Conservation (phyloP, 2,329 filamentous ascomycete species). For the Blastomyces emzantsi region DNA sequence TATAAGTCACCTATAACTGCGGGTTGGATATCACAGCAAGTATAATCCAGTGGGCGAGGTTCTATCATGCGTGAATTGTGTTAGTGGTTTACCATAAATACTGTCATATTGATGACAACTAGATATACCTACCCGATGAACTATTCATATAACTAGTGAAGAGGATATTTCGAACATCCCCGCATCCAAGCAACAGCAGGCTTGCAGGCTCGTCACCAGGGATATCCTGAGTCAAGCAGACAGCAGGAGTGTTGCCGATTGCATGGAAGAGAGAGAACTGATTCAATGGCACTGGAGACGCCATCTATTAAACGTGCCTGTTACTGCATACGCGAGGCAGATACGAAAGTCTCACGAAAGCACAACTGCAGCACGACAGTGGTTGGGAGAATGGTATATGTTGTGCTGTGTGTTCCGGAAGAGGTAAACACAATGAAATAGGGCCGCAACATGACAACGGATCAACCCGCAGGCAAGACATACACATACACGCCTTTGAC, state of each 20-base stretch:
- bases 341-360: too few species aligned
- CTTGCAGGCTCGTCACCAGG: conserved; percentile 44
- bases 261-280: conserved; percentile 30
- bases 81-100: background rate
- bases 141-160: conserved; percentile 40
- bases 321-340: too few species aligned
- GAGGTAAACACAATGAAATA: background rate
- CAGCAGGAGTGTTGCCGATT: conserved; percentile 44
- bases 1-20: conserved; percentile 41
- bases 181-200: conserved; percentile 48
- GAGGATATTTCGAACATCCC: conserved; percentile 49
- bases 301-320: conserved; percentile 8
- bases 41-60: conserved; percentile 43
- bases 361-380: too few species aligned
- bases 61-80: background rate
- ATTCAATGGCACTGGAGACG: conserved; percentile 15
- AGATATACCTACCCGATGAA: background rate
- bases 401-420: background rate
- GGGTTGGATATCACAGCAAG: conserved; percentile 47
- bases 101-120: background rate
- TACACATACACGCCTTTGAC: background rate
- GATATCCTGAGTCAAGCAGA: conserved; percentile 40
- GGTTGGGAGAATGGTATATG: too few species aligned
- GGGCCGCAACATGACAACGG: background rate
- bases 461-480: background rate